Evolutionary conservation across 1,139 yeast species (phyloP).

Genomic region (Candida tropicalis): DNA sequence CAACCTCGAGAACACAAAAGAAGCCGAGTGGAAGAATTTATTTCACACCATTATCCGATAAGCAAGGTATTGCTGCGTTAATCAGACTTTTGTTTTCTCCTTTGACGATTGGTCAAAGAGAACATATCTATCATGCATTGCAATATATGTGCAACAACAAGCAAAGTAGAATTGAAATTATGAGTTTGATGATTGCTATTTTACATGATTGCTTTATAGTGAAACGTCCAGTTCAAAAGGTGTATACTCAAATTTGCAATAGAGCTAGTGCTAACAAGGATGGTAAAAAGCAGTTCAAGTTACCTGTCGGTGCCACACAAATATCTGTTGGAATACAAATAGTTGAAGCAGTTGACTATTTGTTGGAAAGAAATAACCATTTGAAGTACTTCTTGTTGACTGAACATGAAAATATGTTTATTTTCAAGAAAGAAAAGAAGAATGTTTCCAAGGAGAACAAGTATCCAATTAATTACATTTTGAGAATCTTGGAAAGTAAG

Average conservation of each 20-base stretch:
- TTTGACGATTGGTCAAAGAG: constrained; percentile 66
- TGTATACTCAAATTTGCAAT: constrained; percentile 59
- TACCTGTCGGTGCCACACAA: constrained; percentile 70
- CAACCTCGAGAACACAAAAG: constrained; percentile 4
- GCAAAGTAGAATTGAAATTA: constrained; percentile 77
- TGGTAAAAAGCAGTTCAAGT: constrained; percentile 25
- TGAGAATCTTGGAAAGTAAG: constrained; percentile 63
- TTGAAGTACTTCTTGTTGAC: constrained; percentile 76
- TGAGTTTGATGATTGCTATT: constrained; percentile 67
- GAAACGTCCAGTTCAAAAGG: constrained; percentile 62
- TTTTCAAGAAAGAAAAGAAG: constrained; percentile 42
- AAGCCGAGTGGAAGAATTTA: constrained; percentile 36
- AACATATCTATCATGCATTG: constrained; percentile 65
- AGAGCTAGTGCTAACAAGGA: constrained; percentile 27
- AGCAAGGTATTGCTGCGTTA: constrained; percentile 74
- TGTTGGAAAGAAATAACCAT: constrained; percentile 70
- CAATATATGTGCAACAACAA: constrained; percentile 73
- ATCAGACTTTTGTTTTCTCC: constrained; percentile 75
- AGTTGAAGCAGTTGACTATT: constrained; percentile 71
- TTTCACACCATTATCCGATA: constrained; percentile 73
- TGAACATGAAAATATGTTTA: constrained; percentile 71
- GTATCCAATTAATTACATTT: constrained; percentile 73
- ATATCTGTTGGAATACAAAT: constrained; percentile 74
- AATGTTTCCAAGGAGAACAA: constrained; percentile 43
- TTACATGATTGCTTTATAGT: constrained; percentile 73